These are phyloP conservation scores for Calamus simplicifolius DNA, from an alignment of 176 grass and related monocot genomes.

Conservation along the genomic window DNA sequence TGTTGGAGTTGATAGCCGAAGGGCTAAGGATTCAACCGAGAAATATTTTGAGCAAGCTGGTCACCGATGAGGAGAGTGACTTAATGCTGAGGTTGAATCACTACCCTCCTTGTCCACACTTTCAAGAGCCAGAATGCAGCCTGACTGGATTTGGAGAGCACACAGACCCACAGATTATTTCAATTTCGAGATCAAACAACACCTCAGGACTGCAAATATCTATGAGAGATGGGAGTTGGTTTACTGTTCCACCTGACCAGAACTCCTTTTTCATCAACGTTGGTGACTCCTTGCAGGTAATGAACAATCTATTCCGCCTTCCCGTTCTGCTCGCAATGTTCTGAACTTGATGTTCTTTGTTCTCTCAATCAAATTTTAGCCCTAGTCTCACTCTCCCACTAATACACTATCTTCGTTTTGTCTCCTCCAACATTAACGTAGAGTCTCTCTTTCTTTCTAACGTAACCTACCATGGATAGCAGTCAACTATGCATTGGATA, in stretches of 20 bases:
- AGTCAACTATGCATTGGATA: no score
- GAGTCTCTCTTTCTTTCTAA: no score
- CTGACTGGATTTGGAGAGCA: slow-evolving; percentile 13
- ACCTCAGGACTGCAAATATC: slow-evolving; percentile 1
- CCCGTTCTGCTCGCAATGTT: no score
- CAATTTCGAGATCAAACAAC: slow-evolving; percentile 10
- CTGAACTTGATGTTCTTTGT: no score
- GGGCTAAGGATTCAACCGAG: slow-evolving; percentile 2
- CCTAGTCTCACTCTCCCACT: no score
- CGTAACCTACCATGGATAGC: no score
- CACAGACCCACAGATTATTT: slow-evolving; percentile 16
- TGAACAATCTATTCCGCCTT: neutral
- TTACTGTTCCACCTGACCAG: slow-evolving; percentile 1
- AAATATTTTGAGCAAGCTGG: slow-evolving; percentile 3
- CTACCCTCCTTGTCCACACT: slow-evolving; percentile 4
- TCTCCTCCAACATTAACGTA: no score
- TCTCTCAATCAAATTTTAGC: no score
- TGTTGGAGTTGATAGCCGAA: slow-evolving; percentile 6
- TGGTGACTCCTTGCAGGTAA: slow-evolving; percentile 12
- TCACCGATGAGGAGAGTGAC: slow-evolving; percentile 9
- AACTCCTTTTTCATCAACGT: slow-evolving; percentile 12
- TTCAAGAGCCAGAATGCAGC: neutral
- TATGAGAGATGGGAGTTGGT: slow-evolving; percentile 8
- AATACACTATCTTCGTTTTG: no score
- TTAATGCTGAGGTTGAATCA: slow-evolving; percentile 8